phyloP scores from a whole-genome alignment of 306 rosid species.

The Quercus rubra region DNA sequence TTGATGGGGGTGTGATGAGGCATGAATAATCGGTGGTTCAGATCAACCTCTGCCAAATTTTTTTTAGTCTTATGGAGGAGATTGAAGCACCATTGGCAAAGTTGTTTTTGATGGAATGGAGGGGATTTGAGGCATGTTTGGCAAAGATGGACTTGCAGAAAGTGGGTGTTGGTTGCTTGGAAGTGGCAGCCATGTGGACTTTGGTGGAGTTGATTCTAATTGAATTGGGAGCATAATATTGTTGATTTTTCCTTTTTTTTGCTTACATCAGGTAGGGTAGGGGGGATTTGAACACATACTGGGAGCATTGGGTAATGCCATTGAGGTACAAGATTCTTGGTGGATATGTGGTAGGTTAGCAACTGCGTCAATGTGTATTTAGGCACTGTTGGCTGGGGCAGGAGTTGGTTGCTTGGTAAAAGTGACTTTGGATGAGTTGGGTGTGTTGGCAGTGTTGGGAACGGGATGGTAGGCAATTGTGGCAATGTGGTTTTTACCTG shows the following conservation, averaged over 20 bases:
- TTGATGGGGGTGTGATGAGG: conserved; percentile 19
- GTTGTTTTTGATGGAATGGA: not conserved
- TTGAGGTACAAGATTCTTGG: no score
- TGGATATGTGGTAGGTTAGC: not conserved
- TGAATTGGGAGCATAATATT: not conserved
- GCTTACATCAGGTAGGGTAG: no score
- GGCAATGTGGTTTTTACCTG: not conserved
- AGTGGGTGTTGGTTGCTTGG: conserved; percentile 20
- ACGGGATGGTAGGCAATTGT: not conserved
- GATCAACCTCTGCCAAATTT: no score
- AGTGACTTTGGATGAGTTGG: not conserved
- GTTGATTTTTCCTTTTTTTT: no score
- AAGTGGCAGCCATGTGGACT: not conserved
- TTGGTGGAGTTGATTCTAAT: not conserved
- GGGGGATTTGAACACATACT: no score
- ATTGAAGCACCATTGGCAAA: not conserved
- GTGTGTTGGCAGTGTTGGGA: not conserved
- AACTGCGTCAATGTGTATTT: not conserved
- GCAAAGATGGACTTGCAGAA: conserved; percentile 5
- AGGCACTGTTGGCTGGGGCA: conserved; percentile 1
- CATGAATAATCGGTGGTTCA: no score
- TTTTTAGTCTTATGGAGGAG: no score
- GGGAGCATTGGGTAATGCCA: no score
- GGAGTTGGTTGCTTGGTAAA: conserved; percentile 18
- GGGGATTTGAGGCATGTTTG: conserved; percentile 7